Conservation (phyloP, 352 stramenopile genomes). For the Phytophthora pistaciae region DNA sequence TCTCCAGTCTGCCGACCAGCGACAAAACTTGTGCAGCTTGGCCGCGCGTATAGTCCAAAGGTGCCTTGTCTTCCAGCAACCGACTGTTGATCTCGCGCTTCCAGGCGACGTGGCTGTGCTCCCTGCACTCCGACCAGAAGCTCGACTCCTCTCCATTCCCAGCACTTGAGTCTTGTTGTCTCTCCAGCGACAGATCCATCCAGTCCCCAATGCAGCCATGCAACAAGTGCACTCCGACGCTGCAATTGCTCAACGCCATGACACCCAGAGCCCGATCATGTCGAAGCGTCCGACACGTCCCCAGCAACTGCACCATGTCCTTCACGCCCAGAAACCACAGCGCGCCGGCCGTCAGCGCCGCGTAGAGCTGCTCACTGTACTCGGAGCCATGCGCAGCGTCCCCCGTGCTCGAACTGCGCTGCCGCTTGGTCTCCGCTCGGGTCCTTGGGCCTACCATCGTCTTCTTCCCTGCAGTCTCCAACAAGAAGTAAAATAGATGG, state of each 20-base stretch:
- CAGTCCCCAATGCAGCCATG: constrained; percentile 39
- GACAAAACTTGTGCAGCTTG: constrained; percentile 45
- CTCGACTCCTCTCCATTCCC: constrained; percentile 13
- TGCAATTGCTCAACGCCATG: constrained; percentile 38
- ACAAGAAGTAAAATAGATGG: neutral
- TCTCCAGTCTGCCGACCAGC: constrained; percentile 37
- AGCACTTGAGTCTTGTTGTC: constrained; percentile 16
- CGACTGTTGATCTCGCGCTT: constrained; percentile 32
- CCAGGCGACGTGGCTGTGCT: constrained; percentile 22
- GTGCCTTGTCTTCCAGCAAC: constrained; percentile 35
- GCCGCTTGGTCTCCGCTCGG: constrained; percentile 34
- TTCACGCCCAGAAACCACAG: constrained; percentile 38
- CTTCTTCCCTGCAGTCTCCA: neutral
- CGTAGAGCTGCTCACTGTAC: constrained; percentile 32
- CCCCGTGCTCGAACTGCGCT: constrained; percentile 14
- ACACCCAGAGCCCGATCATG: constrained; percentile 28
- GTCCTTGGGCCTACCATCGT: constrained; percentile 20
- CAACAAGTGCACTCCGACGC: constrained; percentile 38
- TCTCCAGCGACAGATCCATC: constrained; percentile 39
- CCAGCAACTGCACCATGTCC: constrained; percentile 38
- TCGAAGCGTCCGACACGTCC: constrained; percentile 39
- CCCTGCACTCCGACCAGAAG: constrained; percentile 29
- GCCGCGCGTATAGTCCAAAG: constrained; percentile 20
- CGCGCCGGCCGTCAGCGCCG: constrained; percentile 29
- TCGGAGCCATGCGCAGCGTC: neutral